Base-by-base conservation (phyloP, 2,329 filamentous ascomycete genomes). In the Tolypocladium amazonense region DNA sequence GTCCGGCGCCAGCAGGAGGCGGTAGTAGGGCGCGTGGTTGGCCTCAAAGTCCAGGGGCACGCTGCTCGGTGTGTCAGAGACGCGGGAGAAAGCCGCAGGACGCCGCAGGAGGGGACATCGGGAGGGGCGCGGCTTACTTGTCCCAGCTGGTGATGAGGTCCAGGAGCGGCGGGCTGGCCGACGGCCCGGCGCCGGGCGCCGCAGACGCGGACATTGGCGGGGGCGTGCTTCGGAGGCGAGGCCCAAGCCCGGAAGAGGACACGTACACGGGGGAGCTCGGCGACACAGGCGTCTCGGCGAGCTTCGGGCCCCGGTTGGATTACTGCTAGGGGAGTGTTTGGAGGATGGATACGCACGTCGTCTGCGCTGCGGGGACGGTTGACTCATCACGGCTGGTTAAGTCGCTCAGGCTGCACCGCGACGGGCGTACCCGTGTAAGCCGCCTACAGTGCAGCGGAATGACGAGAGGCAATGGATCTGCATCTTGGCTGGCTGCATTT, bases 21-120 rank as follows among this genome's bases (percentile, higher is more conserved):
- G 72, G 64, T 81, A 82, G 62, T 80, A 76, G 5, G 72, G 72
- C 11, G 41, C 23, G 52, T 60, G 65, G 60, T 75, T 70, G 43
- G 71, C 66, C 59, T 73, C 71, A 63, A 77, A 77, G 63, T 76
- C 69, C 18, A 76, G 70, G 0, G 80, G 78, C n/a, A 81, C 79
- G 65, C 80, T 81, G 63, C 23, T 3, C 20, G 20, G 30, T 27
- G 61, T 50, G 23, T 47, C 39, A 43, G 38, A 20, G 20, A 20
- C 15, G 38, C 38, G 4, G 8, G 30, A 37, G 35, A 37, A 3
- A 12, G 8, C 35, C 2, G 35, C 8, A 11, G 11, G 35, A 9
- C 14, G 35, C 35, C 14, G 35, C 6, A 15, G 15, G 14, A 18
- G 38, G 15, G 5, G 37, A 38, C 37, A 38, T 38, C 4, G 38